A percentile compares a stretch with the other conserved stretches of the same genome.
Evolutionary conservation across 2,329 filamentous ascomycete genomes (phyloP).

Genomic region (Bipolaris gigantea): DNA sequence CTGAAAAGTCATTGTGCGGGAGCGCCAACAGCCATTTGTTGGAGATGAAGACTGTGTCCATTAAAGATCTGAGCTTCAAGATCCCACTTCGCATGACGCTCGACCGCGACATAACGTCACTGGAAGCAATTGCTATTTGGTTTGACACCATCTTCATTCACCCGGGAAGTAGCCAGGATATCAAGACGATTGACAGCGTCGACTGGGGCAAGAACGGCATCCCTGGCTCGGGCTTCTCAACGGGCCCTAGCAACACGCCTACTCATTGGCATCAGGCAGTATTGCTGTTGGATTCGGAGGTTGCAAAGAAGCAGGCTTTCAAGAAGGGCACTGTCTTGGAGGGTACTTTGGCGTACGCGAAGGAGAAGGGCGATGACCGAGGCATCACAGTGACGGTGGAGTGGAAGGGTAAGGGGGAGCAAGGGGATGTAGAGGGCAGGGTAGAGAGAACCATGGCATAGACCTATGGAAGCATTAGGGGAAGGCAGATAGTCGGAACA

Average conservation of each 20-base stretch:
- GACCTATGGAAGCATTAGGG: no score
- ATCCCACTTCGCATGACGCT: constrained; percentile 67
- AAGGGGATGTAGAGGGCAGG: constrained; percentile 35
- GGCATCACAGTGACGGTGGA: constrained; percentile 46
- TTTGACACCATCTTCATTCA: constrained; percentile 91
- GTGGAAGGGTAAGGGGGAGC: constrained; percentile 40
- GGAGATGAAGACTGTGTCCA: constrained; percentile 72
- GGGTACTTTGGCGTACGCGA: constrained; percentile 71
- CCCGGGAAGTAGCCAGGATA: constrained; percentile 42
- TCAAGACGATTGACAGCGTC: constrained; percentile 56
- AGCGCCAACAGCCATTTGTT: constrained; percentile 70
- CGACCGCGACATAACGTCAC: constrained; percentile 61
- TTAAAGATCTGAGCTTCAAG: constrained; percentile 75
- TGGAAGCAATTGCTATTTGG: constrained; percentile 92
- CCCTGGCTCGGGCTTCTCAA: constrained; percentile 79
- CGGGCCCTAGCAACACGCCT: constrained; percentile 71
- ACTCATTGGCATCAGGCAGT: constrained; percentile 93
- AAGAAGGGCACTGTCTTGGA: constrained; percentile 65
- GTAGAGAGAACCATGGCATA: constrained; percentile 39
- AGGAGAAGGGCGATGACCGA: constrained; percentile 53
- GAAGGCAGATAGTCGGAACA: no score
- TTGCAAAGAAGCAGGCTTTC: constrained; percentile 45
- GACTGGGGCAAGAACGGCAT: constrained; percentile 61
- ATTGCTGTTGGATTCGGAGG: constrained; percentile 66
- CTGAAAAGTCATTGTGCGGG: constrained; percentile 47